Base-by-base conservation (phyloP, 2,329 filamentous ascomycete genomes). In the Penicillium sp. region DNA sequence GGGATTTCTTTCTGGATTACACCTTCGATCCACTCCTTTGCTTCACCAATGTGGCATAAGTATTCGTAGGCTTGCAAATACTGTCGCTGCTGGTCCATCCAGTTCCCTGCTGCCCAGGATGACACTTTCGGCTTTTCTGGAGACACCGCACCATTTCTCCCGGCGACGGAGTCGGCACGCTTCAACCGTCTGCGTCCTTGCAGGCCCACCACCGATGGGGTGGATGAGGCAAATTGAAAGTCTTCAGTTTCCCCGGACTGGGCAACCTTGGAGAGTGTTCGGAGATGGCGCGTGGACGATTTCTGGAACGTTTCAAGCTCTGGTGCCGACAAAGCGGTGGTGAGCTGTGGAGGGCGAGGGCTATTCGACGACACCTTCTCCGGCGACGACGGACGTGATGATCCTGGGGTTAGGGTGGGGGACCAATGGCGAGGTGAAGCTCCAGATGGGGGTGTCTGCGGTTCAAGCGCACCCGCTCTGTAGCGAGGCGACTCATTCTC, bases 51-150 rank as follows among this genome's bases (percentile, higher is more conserved):
- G 61, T 98, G 93, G 63, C 93, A 98, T 25, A 98, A 83, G 63
- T 98, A 98, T 65, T 98, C 93, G 62, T 98, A 98, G 5, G 93
- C 93, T 65, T 94, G 87, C 37, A 98, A 71, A 58, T 96, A 97
- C 63, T 97, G 91, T 17, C 93, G 81, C 63, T 98, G 91, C 62
- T 94, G 93, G 65, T 98, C 93, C 91, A 98, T 98, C 93, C 93
- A 98, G 62, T 91, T 94, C 34, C 86, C 80, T 14, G 83, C 83
- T 48, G 87, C 81, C 84, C 89, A 93, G 33, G 81, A 78, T 51
- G 84, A 87, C 17, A 68, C 74, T 40, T 70, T 72, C 72, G 47
- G 75, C 69, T 29, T 74, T 68, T 72, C 66, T 17, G 68, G 69
- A 23, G 69, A 70, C 51, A 44, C 41, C 26, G 51, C 39, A 4